These are phyloP conservation scores for Fusarium sp. DNA, from an alignment of 2,329 filamentous ascomycete species.

Conservation along the genomic window DNA sequence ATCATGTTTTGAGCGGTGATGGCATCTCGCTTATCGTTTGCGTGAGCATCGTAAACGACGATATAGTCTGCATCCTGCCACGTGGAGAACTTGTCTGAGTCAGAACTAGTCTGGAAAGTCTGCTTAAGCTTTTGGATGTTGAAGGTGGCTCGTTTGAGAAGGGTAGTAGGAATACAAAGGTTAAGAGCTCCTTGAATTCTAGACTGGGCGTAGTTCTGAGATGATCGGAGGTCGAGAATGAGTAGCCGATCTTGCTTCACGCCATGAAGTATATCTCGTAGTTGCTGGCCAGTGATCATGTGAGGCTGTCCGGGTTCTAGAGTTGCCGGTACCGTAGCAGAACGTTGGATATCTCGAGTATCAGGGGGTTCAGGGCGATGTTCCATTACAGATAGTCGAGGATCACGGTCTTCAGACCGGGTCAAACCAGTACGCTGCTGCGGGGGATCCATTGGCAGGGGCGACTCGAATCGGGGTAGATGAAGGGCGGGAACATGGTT, in stretches of 20 bases:
- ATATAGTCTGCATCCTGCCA: slow-evolving; percentile 85
- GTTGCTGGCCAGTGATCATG: slow-evolving; percentile 68
- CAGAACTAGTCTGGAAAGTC: slow-evolving; percentile 82
- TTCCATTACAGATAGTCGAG: slow-evolving; percentile 68
- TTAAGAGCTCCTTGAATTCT: slow-evolving; percentile 88
- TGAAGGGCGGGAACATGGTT: slow-evolving; percentile 58
- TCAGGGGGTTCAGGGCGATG: slow-evolving; percentile 60
- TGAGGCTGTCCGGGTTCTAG: slow-evolving; percentile 63
- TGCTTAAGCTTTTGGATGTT: slow-evolving; percentile 89
- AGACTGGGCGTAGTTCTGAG: slow-evolving; percentile 83
- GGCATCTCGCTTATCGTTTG: slow-evolving; percentile 85
- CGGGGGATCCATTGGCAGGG: slow-evolving; percentile 51
- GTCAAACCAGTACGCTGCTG: slow-evolving; percentile 53
- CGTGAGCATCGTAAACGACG: slow-evolving; percentile 88
- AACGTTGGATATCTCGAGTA: slow-evolving; percentile 50
- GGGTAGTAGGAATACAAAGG: slow-evolving; percentile 93
- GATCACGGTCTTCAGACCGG: slow-evolving; percentile 67
- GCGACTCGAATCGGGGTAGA: slow-evolving; percentile 62
- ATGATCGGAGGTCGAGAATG: slow-evolving; percentile 88
- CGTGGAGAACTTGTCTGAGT: slow-evolving; percentile 79
- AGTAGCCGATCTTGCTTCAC: slow-evolving; percentile 66
- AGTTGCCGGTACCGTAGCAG: slow-evolving; percentile 68
- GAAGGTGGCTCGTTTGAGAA: slow-evolving; percentile 92
- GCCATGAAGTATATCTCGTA: slow-evolving; percentile 70
- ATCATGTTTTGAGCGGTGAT: slow-evolving; percentile 86